Conservation (phyloP, 495 filamentous ascomycete species). For the Cercophora newfieldiana region DNA sequence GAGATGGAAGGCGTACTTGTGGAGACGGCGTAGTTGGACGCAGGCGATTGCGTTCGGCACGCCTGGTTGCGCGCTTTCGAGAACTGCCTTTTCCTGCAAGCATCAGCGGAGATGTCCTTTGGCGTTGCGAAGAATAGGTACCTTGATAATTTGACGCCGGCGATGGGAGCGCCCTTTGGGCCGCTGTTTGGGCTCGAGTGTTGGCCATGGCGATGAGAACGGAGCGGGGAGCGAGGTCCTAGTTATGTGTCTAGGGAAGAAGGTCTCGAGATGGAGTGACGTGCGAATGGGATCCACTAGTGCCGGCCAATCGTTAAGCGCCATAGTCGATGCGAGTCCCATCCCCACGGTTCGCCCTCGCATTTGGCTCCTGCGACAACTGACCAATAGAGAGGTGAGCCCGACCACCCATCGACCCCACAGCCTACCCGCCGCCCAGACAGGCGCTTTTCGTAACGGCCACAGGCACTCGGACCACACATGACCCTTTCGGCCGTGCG, state of each 20-base stretch:
- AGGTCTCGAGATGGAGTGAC: conserved; percentile 19
- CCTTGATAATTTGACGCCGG: conserved; percentile 24
- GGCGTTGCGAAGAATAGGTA: conserved; percentile 25
- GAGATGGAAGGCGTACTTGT: conserved; percentile 17
- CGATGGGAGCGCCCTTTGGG: conserved; percentile 20
- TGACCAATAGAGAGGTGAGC: too few species aligned
- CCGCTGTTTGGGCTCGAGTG: conserved; percentile 24
- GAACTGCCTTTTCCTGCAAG: conserved; percentile 26
- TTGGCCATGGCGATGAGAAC: conserved; percentile 22
- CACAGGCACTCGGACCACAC: too few species aligned
- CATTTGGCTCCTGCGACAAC: too few species aligned
- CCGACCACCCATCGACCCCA: too few species aligned
- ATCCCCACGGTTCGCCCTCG: too few species aligned
- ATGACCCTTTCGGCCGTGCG: too few species aligned
- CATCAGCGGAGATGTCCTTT: conserved; percentile 25
- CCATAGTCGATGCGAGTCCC: too few species aligned
- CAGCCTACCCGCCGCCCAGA: too few species aligned
- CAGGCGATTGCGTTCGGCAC: conserved; percentile 22
- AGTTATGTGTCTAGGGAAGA: conserved; percentile 13
- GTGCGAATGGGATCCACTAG: too few species aligned
- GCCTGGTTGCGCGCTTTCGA: conserved; percentile 20
- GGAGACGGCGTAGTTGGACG: conserved; percentile 18
- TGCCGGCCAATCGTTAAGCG: too few species aligned
- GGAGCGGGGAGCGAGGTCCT: conserved; percentile 14
- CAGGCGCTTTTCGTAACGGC: too few species aligned